Evolutionary conservation across 2,329 filamentous ascomycete species (phyloP).

Genomic region (Fusarium sp.): DNA sequence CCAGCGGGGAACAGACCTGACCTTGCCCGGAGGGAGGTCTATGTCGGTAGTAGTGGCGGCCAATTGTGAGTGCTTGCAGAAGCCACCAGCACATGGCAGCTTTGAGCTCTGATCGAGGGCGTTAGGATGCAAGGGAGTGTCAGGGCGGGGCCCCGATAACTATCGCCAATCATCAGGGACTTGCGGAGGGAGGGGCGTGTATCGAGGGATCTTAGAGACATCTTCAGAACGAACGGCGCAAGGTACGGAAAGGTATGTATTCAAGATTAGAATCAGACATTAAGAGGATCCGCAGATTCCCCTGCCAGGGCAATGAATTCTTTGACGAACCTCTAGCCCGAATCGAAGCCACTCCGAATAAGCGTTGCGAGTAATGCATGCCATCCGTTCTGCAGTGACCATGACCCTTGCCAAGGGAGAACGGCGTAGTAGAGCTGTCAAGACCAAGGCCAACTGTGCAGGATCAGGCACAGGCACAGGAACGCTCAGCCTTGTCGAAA

Average conservation of each 20-base stretch:
- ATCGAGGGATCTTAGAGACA: conserved; percentile 30
- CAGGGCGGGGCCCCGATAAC: conserved; percentile 45
- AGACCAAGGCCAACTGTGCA: conserved; percentile 23
- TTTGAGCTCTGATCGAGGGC: conserved; percentile 50
- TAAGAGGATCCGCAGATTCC: conserved; percentile 40
- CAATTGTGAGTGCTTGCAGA: conserved; percentile 45
- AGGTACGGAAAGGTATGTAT: conserved; percentile 52
- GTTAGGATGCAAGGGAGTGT: conserved; percentile 52
- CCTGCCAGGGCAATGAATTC: conserved; percentile 45
- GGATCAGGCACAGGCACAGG: conserved; percentile 24
- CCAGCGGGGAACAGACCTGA: conserved; percentile 44
- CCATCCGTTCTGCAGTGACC: conserved; percentile 31
- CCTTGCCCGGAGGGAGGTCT: conserved; percentile 46
- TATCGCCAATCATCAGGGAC: conserved; percentile 44
- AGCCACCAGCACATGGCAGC: conserved; percentile 52
- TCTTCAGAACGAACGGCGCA: conserved; percentile 38
- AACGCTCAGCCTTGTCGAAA: conserved; percentile 43
- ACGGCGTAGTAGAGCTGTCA: conserved; percentile 20
- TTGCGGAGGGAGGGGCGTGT: conserved; percentile 38
- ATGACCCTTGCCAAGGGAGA: conserved; percentile 46
- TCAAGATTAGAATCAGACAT: conserved; percentile 57
- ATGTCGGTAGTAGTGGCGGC: conserved; percentile 41
- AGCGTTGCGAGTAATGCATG: conserved; percentile 30
- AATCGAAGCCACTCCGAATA: conserved; percentile 34
- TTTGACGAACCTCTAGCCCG: conserved; percentile 41